Base-by-base conservation (phyloP, 2,329 filamentous ascomycete species). In the Trichoderma cornu-damae region DNA sequence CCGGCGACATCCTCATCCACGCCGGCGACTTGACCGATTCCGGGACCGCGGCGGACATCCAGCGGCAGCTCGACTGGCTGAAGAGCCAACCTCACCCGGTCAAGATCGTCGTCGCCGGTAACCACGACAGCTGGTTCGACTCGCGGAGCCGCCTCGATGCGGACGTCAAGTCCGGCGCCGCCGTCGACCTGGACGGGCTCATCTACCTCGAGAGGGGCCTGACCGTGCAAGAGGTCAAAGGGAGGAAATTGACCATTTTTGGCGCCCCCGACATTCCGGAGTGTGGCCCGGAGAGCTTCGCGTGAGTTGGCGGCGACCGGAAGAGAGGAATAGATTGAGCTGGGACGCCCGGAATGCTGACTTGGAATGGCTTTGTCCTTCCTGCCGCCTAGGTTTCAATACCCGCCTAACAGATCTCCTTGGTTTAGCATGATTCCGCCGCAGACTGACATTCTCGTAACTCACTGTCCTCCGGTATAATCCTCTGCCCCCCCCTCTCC, bases 41-140 rank as follows among this genome's bases (percentile, higher is more conserved):
- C 20, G 93, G 93, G 37, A 87, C 84, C 7, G 79, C 83, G 0
- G 76, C 77, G 11, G 87, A 90, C 60, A 85, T 97, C 57, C 90
- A 96, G 74, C 76, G 75, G n/a, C 87, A 94, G 65, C 77, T 96
- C 42, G 83, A 96, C 75, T 96, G 90, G 90, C 77, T 96, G 11
- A 80, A 78, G 46, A 76, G 77, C 3, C 80, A 92, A 6, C 88
- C 89, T 0, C 90, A 96, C 67, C 73, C 75, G 34, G 81, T 95
- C 70, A 96, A 96, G 71, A 78, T 96, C 22, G 81, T 92, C 34
- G 84, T 97, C 30, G 84, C 85, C 30, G 93, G 93, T 1, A 96
- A 96, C 68, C 93, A 96, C 70, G 93, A 96, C 68, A 86, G 84
- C 65, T 95, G 84, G 76, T 88, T 96, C 60, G 93, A 96, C 70